Conservation (phyloP, 2,329 filamentous ascomycete genomes). For the Hypoxylon sp. region DNA sequence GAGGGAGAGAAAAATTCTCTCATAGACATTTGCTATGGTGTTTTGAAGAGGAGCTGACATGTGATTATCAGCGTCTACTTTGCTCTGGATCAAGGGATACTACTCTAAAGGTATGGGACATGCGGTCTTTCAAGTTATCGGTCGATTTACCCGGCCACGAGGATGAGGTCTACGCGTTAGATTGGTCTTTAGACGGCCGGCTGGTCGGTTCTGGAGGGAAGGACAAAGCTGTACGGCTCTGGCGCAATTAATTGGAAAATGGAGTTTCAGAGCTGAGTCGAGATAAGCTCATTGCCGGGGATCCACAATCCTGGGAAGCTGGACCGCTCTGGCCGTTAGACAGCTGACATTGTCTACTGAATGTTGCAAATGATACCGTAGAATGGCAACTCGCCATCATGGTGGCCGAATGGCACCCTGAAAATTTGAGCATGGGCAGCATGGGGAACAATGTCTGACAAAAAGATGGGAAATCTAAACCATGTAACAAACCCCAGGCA, state of each 20-base stretch:
- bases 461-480: slow-evolving; percentile 25
- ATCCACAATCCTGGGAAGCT: slow-evolving; percentile 24
- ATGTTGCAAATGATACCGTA: slow-evolving; percentile 6
- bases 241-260: slow-evolving; percentile 67
- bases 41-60: slow-evolving; percentile 28
- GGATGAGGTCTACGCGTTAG: slow-evolving; percentile 93
- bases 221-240: slow-evolving; percentile 83
- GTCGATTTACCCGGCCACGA: slow-evolving; percentile 88
- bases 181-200: slow-evolving; percentile 94
- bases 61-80: slow-evolving; percentile 65
- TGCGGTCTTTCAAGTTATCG: slow-evolving; percentile 84
- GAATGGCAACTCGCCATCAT: slow-evolving; percentile 18
- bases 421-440: slow-evolving; percentile 19
- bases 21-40: slow-evolving; percentile 8
- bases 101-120: slow-evolving; percentile 92
- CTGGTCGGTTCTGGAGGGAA: slow-evolving; percentile 93
- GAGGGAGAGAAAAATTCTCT: slow-evolving; percentile 2
- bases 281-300: slow-evolving; percentile 37
- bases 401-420: slow-evolving; percentile 21
- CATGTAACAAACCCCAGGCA: slow-evolving; percentile 18
- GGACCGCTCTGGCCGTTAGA: slow-evolving; percentile 26
- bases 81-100: slow-evolving; percentile 93
- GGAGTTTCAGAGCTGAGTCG: slow-evolving; percentile 31
- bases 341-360: slow-evolving; percentile 20
- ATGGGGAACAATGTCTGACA: slow-evolving; percentile 14